Base-by-base conservation (phyloP, 257 asterid species). In the Jacaranda copaia region DNA sequence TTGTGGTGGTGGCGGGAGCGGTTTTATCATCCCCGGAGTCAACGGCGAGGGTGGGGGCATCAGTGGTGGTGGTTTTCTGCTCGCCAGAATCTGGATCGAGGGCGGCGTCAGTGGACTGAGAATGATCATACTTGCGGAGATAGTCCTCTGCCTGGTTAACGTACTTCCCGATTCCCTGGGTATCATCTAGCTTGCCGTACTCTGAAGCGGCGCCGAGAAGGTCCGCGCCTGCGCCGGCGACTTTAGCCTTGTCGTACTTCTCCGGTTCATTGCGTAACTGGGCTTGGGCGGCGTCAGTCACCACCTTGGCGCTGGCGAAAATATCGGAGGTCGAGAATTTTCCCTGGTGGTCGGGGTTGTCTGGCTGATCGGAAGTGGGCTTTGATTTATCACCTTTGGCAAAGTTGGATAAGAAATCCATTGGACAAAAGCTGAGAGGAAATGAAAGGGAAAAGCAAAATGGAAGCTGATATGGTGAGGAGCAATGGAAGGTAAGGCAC, bases 91-190 rank as follows among this genome's bases (percentile, higher is more conserved):
- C 43, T 3, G 85, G 35, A 45, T 72, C 69, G 5, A 79, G 7
- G 64, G 62, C 59, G 77, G 77, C 35, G 48, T 57, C 8, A 18
- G 77, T 3, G 20, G 82, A 0, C 40, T 69, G 42, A 13, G 78
- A 20, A 3, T 59, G 10, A 8, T 69, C 65, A 72, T 83, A 85
- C 80, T 76, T 16, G 77, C 89, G 87, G 78, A 89, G 87, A 58
- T 89, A 89, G 79, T 49, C 85, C 82, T 89, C 88, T 0, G 93
- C 93, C 74, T 89, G 88, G 4, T 87, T 89, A 39, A 79, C 86
- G 77, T 89, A 89, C 82, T 85, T 84, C 14, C 93, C 93, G 56
- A 80, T 20, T 6, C 93, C 93, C 66, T 81, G 32, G 55, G 78
- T 78, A 42, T 77, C 84, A 12, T 87, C 91, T 1, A 89, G 84